Percentiles rank a stretch among this genome's conserved stretches.
These are phyloP conservation scores for Harringtonia lauricola DNA, from an alignment of 2,329 filamentous ascomycete genomes.

Conservation along the genomic window DNA sequence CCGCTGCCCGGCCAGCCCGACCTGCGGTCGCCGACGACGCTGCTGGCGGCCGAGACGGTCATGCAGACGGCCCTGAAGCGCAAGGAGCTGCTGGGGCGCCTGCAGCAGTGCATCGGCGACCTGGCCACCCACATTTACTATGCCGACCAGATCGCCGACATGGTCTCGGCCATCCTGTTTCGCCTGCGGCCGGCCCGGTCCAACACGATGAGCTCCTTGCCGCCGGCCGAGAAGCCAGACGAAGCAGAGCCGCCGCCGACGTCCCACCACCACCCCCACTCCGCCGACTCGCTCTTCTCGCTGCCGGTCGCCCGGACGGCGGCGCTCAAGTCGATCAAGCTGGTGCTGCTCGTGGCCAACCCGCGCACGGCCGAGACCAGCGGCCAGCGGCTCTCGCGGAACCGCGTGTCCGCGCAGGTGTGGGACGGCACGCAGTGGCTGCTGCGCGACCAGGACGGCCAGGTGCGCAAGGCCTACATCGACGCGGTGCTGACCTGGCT, in stretches of 20 bases:
- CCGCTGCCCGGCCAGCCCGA: constrained; percentile 17
- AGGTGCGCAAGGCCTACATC: constrained; percentile 74
- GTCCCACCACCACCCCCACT: constrained; percentile 20
- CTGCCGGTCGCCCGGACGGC: constrained; percentile 44
- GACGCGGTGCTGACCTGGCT: constrained; percentile 81
- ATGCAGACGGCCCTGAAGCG: constrained; percentile 34
- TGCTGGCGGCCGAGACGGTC: constrained; percentile 22
- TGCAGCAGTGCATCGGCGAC: constrained; percentile 80
- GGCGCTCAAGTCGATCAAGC: constrained; percentile 70
- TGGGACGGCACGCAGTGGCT: constrained; percentile 98
- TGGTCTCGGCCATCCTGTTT: constrained; percentile 71
- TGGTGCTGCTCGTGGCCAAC: constrained; percentile 74
- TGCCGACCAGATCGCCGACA: constrained; percentile 88
- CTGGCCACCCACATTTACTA: constrained; percentile 95
- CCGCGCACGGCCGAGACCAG: constrained; percentile 46
- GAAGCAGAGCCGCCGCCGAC: constrained; percentile 30
- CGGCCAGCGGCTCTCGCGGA: constrained; percentile 56
- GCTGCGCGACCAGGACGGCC: constrained; percentile 64
- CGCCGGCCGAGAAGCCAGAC: constrained; percentile 38
- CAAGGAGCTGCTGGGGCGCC: constrained; percentile 53
- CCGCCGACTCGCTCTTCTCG: constrained; percentile 41
- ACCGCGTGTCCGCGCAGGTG: constrained; percentile 64
- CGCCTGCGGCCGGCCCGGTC: constrained; percentile 59
- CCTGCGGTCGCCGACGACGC: constrained; percentile 14
- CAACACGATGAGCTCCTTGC: constrained; percentile 26